Evolutionary conservation across 257 asterid species (phyloP).

Genomic region (Gentiana dahurica): DNA sequence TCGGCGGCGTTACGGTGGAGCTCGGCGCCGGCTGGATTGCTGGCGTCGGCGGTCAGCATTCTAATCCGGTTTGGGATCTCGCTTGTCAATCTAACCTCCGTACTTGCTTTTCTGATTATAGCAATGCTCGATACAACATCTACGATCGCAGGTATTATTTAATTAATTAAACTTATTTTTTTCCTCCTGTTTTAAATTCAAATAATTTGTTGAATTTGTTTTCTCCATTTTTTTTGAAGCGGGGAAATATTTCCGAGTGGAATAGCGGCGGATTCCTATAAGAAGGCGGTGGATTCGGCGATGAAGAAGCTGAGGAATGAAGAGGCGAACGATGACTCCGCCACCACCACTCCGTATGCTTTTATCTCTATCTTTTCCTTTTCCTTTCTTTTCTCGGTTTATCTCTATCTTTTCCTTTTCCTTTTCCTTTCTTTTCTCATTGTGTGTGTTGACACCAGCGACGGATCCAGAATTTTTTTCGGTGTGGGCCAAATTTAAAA

Average conservation of each 20-base stretch:
- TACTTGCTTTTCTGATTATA: constrained; percentile 86
- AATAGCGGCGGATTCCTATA: constrained; percentile 65
- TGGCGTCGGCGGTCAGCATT: constrained; percentile 79
- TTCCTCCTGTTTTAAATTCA: background rate
- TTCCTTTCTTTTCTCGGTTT: too few species aligned
- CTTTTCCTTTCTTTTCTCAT: background rate
- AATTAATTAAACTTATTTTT: background rate
- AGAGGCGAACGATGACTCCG: constrained; percentile 28
- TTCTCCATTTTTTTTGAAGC: constrained; percentile 15
- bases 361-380: too few species aligned
- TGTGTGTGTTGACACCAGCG: too few species aligned
- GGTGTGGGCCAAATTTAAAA: background rate
- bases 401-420: background rate
- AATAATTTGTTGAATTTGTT: background rate
- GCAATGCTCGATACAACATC: constrained; percentile 81
- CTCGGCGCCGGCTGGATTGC: constrained; percentile 98
- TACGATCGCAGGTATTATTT: constrained; percentile 58
- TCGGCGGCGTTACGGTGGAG: constrained; percentile 82
- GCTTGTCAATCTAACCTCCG: constrained; percentile 59
- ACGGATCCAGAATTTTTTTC: too few species aligned
- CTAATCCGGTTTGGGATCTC: constrained; percentile 89
- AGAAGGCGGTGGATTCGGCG: constrained; percentile 81
- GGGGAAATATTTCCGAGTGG: constrained; percentile 87
- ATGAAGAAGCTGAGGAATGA: constrained; percentile 44
- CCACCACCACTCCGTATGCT: constrained; percentile 5